Percentiles rank a stretch among this genome's conserved stretches.
phyloP scores from a whole-genome alignment of 164 flowering plant species.

The Chimonanthus salicifolius region DNA sequence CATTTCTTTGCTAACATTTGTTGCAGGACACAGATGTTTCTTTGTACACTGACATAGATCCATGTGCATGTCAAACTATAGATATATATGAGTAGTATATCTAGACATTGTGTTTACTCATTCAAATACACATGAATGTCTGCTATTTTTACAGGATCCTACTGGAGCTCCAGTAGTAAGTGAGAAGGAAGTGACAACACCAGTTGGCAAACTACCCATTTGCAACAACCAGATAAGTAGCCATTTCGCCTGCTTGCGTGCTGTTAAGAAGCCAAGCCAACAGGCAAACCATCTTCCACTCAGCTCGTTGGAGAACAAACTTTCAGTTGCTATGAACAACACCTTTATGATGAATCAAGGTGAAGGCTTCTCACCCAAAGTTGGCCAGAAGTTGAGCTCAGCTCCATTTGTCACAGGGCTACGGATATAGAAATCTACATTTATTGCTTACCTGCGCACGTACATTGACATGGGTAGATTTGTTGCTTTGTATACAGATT shows the following conservation, averaged over 20 bases:
- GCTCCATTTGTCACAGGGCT: slow-evolving; percentile 31
- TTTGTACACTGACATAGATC: not conserved
- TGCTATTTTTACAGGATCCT: slow-evolving; percentile 42
- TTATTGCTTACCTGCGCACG: not conserved
- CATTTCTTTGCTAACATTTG: too few relatives aligned
- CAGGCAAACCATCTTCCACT: slow-evolving; percentile 35
- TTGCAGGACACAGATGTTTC: not conserved
- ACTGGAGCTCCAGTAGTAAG: slow-evolving; percentile 53
- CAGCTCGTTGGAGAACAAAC: slow-evolving; percentile 53
- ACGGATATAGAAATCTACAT: slow-evolving; percentile 4
- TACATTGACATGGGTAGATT: not conserved
- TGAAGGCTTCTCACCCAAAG: slow-evolving; percentile 37
- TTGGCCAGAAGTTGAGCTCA: slow-evolving; percentile 30
- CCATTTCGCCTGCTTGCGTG: slow-evolving; percentile 54
- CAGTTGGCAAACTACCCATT: slow-evolving; percentile 42
- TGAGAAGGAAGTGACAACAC: slow-evolving; percentile 51
- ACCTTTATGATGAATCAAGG: slow-evolving; percentile 14
- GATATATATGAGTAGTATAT: too few relatives aligned
- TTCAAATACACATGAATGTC: not conserved
- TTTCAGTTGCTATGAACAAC: slow-evolving; percentile 26
- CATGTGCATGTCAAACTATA: not conserved
- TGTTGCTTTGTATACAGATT: not conserved
- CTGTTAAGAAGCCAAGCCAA: slow-evolving; percentile 30
- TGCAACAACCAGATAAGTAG: slow-evolving; percentile 44
- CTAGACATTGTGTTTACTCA: not conserved